Evolutionary conservation across 306 rosid species (phyloP), one percentile per base, ranked within the genome.

Genomic region (Trifolium repens): DNA sequence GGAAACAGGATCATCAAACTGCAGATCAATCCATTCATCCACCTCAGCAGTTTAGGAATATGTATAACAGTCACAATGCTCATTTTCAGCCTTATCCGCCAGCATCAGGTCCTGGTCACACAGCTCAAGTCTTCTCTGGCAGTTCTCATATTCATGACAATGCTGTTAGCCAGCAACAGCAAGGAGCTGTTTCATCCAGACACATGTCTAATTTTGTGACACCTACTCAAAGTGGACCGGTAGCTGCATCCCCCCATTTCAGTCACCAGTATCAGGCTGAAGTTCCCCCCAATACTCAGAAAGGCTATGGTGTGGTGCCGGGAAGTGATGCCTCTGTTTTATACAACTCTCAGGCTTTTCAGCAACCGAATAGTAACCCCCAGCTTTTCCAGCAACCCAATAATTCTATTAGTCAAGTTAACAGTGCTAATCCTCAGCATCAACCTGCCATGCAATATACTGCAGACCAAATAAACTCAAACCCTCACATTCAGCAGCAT

Each of bases 1-100:
- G 96, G 97, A 90, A 84, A 86, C 93, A 86, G 37, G 96, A 89
- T 73, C 89, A 85, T 74, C 99, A 85, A 81, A 81, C 78, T 79
- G 86, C 83, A 37, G 90, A 89, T 74, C 90, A 78, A 54, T 78
- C 88, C 5, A 80, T 86, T 60, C 90, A 85, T 83, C 77, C 86
- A 55, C 78, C 85, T 67, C 96, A 90, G 71, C 96, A 87, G 63
- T 77, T 85, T 42, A 90, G 90, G 44, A 81, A 35, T 87, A 87
- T 83, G 74, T 88, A 79, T 83, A 89, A 84, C 83, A 59, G 78
- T 34, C 91, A 85, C 22, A 84, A 53, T 78, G 55, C 85, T 71
- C 93, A 87, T 73, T 85, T 82, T 82, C 97, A 90, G 75, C 87
- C 99, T 78, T 90, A 87, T 85, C 85, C 96, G 53, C 80, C 90